These are phyloP conservation scores for Pythium coloratum DNA, from an alignment of 352 stramenopile genomes.

Conservation along the genomic window DNA sequence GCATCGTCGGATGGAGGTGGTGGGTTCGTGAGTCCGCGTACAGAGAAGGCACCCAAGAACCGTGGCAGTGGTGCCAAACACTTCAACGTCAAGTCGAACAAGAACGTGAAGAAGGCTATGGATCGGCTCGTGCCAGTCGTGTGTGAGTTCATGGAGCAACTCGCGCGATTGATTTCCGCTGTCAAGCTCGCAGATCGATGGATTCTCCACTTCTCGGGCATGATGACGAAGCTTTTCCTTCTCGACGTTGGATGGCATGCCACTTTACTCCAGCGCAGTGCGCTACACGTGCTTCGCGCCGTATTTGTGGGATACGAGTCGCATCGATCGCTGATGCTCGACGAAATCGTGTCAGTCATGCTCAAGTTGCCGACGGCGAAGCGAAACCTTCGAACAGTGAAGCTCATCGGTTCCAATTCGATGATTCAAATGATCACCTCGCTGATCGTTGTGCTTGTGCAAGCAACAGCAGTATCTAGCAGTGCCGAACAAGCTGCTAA, in stretches of 20 bases:
- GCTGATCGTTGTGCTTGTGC: slow-evolving; percentile 59
- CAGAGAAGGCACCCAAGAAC: slow-evolving; percentile 8
- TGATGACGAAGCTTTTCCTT: slow-evolving; percentile 68
- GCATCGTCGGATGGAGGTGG: slow-evolving; percentile 1
- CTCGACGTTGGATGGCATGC: slow-evolving; percentile 66
- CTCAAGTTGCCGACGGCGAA: slow-evolving; percentile 77
- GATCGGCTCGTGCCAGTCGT: slow-evolving; percentile 60
- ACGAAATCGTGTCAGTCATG: slow-evolving; percentile 73
- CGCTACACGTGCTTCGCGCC: slow-evolving; percentile 51
- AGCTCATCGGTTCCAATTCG: slow-evolving; percentile 49
- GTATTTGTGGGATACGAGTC: slow-evolving; percentile 68
- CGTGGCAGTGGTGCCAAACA: slow-evolving; percentile 1
- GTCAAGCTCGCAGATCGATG: slow-evolving; percentile 80
- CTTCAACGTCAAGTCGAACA: slow-evolving; percentile 53
- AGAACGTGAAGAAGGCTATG: slow-evolving; percentile 47
- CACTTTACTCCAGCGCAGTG: slow-evolving; percentile 62
- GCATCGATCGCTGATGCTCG: slow-evolving; percentile 62
- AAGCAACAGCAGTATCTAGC: slow-evolving; percentile 13
- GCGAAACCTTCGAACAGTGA: slow-evolving; percentile 66
- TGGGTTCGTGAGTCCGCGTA: slow-evolving; percentile 4
- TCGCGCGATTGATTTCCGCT: slow-evolving; percentile 52
- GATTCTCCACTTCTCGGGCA: slow-evolving; percentile 70
- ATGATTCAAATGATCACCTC: slow-evolving; percentile 72
- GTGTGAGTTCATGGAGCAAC: slow-evolving; percentile 74
- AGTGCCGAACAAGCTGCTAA: not conserved